Evolutionary conservation across 2,329 filamentous ascomycete genomes (phyloP).

Genomic region (Alternaria viburni): DNA sequence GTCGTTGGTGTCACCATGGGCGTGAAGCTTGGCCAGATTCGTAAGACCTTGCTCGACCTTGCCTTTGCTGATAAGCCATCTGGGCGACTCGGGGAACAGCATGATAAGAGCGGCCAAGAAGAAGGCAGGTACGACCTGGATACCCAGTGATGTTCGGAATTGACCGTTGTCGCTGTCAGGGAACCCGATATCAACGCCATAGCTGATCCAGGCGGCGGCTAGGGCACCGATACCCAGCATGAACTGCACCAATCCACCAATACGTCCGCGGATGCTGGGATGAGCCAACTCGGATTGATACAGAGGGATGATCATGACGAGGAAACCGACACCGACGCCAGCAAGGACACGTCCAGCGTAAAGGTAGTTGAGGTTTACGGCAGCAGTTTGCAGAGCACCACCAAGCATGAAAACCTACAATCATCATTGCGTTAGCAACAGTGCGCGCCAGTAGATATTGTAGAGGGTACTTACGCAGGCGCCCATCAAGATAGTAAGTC

Average conservation of each 20-base stretch:
- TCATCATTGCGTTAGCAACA: not conserved
- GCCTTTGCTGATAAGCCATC: slow-evolving; percentile 78
- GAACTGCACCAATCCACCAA: slow-evolving; percentile 80
- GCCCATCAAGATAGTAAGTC: slow-evolving; percentile 75
- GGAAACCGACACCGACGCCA: slow-evolving; percentile 67
- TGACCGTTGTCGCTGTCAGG: slow-evolving; percentile 56
- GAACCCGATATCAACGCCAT: slow-evolving; percentile 65
- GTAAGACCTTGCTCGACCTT: slow-evolving; percentile 68
- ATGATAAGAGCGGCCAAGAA: slow-evolving; percentile 70
- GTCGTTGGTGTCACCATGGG: slow-evolving; percentile 70
- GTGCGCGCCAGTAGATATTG: too few species aligned
- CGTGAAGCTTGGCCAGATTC: slow-evolving; percentile 73
- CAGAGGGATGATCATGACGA: slow-evolving; percentile 70
- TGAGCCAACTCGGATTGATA: slow-evolving; percentile 84
- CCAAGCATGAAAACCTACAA: slow-evolving; percentile 67
- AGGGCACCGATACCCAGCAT: slow-evolving; percentile 81
- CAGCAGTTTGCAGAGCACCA: slow-evolving; percentile 75
- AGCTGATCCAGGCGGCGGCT: slow-evolving; percentile 75
- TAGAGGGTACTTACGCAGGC: slow-evolving; percentile 58
- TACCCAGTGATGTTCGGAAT: slow-evolving; percentile 70
- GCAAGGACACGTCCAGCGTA: slow-evolving; percentile 74
- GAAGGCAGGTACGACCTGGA: slow-evolving; percentile 73
- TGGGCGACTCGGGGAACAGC: slow-evolving; percentile 70
- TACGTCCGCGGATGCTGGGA: slow-evolving; percentile 75
- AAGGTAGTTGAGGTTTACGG: slow-evolving; percentile 64